Conservation (phyloP, 2,329 filamentous ascomycete species). For the Tolypocladium pustulatum region DNA sequence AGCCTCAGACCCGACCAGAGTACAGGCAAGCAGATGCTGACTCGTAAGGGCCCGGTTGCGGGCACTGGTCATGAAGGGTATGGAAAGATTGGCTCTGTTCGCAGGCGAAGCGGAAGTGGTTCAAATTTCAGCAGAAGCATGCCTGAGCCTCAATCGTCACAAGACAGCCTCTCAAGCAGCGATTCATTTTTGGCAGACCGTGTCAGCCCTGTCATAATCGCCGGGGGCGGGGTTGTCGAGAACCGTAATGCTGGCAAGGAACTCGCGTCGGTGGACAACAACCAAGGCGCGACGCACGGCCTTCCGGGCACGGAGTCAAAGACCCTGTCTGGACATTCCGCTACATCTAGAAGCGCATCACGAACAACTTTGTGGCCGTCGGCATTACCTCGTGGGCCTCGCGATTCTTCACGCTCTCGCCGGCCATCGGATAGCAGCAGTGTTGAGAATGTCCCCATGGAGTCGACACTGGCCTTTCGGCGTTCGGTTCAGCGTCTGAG, state of each 20-base stretch:
- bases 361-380: conserved; percentile 44
- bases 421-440: conserved; percentile 47
- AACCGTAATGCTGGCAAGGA: conserved; percentile 46
- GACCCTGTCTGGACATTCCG: conserved; percentile 26
- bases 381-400: conserved; percentile 30
- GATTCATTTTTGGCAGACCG: conserved; percentile 52
- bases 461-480: conserved; percentile 42
- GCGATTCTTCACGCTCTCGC: conserved; percentile 15
- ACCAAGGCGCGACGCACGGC: conserved; percentile 31
- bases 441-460: conserved; percentile 36
- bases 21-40: conserved; percentile 19
- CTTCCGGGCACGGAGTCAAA: conserved; percentile 33
- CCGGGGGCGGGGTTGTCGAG: conserved; percentile 51
- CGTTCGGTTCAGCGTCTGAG: conserved; percentile 43
- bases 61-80: conserved; percentile 94
- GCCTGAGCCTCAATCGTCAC: conserved; percentile 33
- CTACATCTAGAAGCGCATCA: conserved; percentile 27
- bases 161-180: conserved; percentile 37
- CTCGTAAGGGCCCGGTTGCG: conserved; percentile 70
- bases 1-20: conserved; percentile 39
- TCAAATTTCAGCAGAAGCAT: conserved; percentile 35
- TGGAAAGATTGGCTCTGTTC: conserved; percentile 49
- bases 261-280: conserved; percentile 37
- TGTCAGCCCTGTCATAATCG: conserved; percentile 56
- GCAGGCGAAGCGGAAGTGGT: conserved; percentile 54